Evolutionary conservation across 768 basidiomycete genomes (phyloP), one percentile per base, ranked within the genome.

Genomic region (Paxillus rubicundulus): DNA sequence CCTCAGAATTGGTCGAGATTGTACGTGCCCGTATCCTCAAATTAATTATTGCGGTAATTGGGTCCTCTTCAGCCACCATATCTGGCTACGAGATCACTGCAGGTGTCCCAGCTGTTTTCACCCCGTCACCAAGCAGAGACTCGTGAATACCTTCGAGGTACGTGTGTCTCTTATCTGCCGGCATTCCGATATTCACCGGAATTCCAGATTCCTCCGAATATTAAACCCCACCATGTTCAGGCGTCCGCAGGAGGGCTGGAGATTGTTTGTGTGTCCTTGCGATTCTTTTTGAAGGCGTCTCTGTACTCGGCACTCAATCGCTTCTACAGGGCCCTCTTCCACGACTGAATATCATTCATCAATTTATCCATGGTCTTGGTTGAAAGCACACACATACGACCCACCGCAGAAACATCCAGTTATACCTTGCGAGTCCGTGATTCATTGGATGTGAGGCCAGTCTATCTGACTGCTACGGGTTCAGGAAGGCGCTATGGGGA

Each of bases 41-140:
- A 33, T 39, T 13, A 24, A 17, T 21, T 20, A 14, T 28, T 33
- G 40, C 48, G 32, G 49, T 41, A 42, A 10, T 36, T 45, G 42
- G 27, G 30, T 41, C 42, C 24, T 18, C 40, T 57, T 24, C 58
- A 98, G 95, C 64, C 92, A 96, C 65, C 84, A 93, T 61, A 81
- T 92, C 37, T 97, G 92, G 89, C 73, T 98, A 20, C 77, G 92
- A 40, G 96, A 98, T 63, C 95, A 98, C 59, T 98, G 96, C 66
- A 79, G 93, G 32, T 97, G 93, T 67, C 73, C 86, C 5, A 73
- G 82, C 45, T 96, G 93, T 68, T 95, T 90, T 63, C 95, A 98
- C 68, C 74, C 86, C 0, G 66, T 84, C 54, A 98, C 95, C 16
- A 95, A 92, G 63, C 96, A 98, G 68, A 79, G 95, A n/a, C 69